Evolutionary conservation across 2,329 filamentous ascomycete genomes (phyloP).

Genomic region (Cladophialophora yegresii): DNA sequence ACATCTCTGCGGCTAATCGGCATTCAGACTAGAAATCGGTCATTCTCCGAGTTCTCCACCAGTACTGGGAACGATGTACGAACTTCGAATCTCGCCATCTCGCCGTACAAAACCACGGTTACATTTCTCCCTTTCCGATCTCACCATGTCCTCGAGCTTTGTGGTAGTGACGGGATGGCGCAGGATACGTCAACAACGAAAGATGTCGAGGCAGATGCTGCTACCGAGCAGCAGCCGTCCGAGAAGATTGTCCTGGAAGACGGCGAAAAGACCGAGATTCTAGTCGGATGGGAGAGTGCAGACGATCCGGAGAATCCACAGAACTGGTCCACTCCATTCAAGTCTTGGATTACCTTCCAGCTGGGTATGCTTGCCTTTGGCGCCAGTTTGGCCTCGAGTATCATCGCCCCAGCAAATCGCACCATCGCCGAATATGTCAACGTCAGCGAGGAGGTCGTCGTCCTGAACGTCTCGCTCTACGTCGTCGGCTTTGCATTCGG

Average conservation of each 20-base stretch:
- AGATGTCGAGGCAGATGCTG: constrained; percentile 7
- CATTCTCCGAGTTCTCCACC: constrained; percentile 8
- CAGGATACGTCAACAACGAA: background rate
- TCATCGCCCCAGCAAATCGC: constrained; percentile 52
- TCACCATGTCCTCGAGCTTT: constrained; percentile 3
- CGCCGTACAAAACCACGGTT: constrained; percentile 1
- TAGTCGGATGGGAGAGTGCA: constrained; percentile 23
- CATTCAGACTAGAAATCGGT: background rate
- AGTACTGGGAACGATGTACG: no score
- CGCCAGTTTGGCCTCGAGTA: constrained; percentile 54
- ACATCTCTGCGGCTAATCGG: constrained; percentile 7
- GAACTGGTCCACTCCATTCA: constrained; percentile 50
- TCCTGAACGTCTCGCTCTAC: constrained; percentile 53
- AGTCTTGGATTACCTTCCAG: constrained; percentile 53
- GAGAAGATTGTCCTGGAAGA: constrained; percentile 8
- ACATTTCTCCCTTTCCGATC: background rate
- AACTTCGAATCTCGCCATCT: background rate
- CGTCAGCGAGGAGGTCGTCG: constrained; percentile 49
- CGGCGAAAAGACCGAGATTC: constrained; percentile 15
- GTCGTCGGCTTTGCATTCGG: constrained; percentile 48
- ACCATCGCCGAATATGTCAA: constrained; percentile 48
- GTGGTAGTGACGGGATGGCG: constrained; percentile 1
- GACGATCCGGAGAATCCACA: constrained; percentile 47
- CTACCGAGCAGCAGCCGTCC: background rate
- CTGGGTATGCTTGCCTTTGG: constrained; percentile 55